These are phyloP conservation scores for Salicornia ramosissima DNA, from an alignment of 148 eudicot genomes.

Conservation along the genomic window DNA sequence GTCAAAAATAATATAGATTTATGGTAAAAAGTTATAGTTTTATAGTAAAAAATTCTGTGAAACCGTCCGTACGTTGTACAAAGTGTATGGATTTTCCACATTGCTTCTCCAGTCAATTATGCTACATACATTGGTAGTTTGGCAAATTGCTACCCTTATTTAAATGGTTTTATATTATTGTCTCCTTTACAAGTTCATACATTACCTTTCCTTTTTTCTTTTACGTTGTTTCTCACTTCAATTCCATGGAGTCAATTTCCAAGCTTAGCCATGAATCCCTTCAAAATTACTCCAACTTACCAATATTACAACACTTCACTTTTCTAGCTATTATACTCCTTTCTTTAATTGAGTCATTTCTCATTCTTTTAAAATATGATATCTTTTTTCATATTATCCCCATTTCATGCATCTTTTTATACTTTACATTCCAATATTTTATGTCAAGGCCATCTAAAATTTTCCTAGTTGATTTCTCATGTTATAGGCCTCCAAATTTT, in stretches of 20 bases:
- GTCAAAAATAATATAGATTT: too few relatives aligned
- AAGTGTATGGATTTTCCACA: too few relatives aligned
- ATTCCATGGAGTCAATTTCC: conserved; percentile 23
- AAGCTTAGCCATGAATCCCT: conserved; percentile 17
- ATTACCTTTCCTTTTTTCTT: not conserved
- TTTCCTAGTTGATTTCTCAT: conserved; percentile 66
- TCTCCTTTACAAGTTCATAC: not conserved
- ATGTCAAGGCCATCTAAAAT: conserved; percentile 29
- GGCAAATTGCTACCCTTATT: too few relatives aligned
- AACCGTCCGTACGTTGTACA: too few relatives aligned
- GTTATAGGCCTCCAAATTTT: conserved; percentile 53
- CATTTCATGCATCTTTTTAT: conserved; percentile 17
- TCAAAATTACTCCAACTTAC: conserved; percentile 7
- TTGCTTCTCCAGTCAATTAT: too few relatives aligned
- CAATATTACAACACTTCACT: conserved; percentile 26
- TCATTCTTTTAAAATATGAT: conserved; percentile 31
- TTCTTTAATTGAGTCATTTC: conserved; percentile 28
- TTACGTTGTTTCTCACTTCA: not conserved
- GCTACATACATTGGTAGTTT: too few relatives aligned
- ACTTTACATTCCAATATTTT: conserved; percentile 4
- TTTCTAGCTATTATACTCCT: conserved; percentile 26
- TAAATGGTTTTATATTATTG: not conserved
- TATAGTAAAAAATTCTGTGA: too few relatives aligned
- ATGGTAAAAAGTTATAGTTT: too few relatives aligned
- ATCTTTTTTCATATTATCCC: conserved; percentile 29